Percentiles rank a stretch among this genome's conserved stretches.
These are phyloP conservation scores for Ogataea naganishii DNA, from an alignment of 805 yeast species.

Conservation along the genomic window DNA sequence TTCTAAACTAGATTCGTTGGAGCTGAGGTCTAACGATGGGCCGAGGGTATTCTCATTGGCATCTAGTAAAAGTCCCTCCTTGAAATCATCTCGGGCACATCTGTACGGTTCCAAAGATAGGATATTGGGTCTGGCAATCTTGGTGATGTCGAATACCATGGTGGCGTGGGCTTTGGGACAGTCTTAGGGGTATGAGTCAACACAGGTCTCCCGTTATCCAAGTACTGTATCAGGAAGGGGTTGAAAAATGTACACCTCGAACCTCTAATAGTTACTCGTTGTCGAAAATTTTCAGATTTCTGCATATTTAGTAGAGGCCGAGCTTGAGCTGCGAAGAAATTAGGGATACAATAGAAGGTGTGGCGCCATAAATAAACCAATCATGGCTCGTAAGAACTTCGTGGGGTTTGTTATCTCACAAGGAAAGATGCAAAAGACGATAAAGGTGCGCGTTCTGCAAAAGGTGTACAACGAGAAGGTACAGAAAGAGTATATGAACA, in stretches of 20 bases:
- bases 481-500: conserved; percentile 66
- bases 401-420: conserved; percentile 91
- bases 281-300: too few species aligned
- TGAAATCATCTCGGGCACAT: conserved; percentile 95
- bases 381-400: conserved; percentile 85
- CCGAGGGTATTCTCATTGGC: conserved; percentile 97
- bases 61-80: conserved; percentile 79
- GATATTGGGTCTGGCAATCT: conserved; percentile 79
- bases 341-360: background rate
- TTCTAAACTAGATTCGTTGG: conserved; percentile 39
- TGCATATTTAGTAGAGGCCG: too few species aligned
- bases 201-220: too few species aligned
- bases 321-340: too few species aligned
- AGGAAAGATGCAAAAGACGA: conserved; percentile 93
- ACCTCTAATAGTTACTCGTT: too few species aligned
- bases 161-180: too few species aligned
- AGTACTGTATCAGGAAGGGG: too few species aligned
- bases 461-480: conserved; percentile 63
- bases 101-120: conserved; percentile 79
- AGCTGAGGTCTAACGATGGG: conserved; percentile 50
- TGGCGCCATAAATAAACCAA: background rate
- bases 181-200: too few species aligned
- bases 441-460: conserved; percentile 82
- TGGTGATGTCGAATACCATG: conserved; percentile 42
- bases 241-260: too few species aligned